phyloP scores from a whole-genome alignment of 805 yeast genomes.

The Kuraishia capsulata region DNA sequence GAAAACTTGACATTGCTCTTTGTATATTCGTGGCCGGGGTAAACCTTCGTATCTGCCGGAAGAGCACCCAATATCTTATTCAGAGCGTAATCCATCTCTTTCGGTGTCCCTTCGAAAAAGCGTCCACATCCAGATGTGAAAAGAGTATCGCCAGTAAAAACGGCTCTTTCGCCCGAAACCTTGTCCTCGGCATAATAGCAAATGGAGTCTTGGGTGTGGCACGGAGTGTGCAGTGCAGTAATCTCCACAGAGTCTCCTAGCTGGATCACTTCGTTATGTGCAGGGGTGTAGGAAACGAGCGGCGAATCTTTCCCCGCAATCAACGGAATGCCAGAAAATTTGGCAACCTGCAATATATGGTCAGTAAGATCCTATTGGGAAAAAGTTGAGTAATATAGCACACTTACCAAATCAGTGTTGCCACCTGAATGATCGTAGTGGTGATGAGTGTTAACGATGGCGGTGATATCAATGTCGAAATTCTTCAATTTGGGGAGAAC shows the following conservation, averaged over 20 bases:
- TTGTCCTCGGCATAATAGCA: constrained; percentile 72
- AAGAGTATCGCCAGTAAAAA: constrained; percentile 93
- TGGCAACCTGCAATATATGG: no score
- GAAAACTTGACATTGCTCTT: constrained; percentile 73
- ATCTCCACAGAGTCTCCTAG: constrained; percentile 60
- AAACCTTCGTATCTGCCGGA: constrained; percentile 65
- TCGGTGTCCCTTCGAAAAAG: constrained; percentile 85
- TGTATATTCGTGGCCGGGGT: constrained; percentile 97
- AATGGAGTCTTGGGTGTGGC: constrained; percentile 95
- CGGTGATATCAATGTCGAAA: constrained; percentile 42
- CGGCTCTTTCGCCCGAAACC: constrained; percentile 56
- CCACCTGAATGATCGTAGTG: constrained; percentile 96
- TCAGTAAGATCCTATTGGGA: no score
- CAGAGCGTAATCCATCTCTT: constrained; percentile 70
- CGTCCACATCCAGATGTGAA: constrained; percentile 95
- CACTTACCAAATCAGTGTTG: constrained; percentile 32
- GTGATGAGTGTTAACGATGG: constrained; percentile 93
- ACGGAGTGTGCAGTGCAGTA: constrained; percentile 88
- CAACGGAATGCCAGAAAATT: constrained; percentile 44
- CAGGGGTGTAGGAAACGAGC: constrained; percentile 60
- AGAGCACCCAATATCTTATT: constrained; percentile 47
- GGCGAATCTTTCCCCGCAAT: constrained; percentile 84
- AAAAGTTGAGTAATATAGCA: constrained; percentile 9
- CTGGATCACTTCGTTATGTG: constrained; percentile 47
- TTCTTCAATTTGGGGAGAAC: constrained; percentile 36